These are phyloP conservation scores for Spinellus fusiger DNA, from an alignment of 192 early-diverging fungal species.

Conservation along the genomic window DNA sequence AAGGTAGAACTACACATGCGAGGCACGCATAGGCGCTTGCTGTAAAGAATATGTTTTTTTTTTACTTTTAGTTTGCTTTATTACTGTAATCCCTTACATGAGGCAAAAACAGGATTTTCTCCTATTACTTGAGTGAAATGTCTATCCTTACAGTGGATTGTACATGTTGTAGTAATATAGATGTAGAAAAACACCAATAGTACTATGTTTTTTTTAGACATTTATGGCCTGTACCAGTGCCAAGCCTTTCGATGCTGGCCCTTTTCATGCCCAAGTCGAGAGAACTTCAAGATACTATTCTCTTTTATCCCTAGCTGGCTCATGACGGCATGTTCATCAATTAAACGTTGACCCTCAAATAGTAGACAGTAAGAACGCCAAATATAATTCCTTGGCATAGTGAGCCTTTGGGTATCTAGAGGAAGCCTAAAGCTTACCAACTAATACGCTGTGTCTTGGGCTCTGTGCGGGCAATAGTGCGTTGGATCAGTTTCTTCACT, in stretches of 20 bases:
- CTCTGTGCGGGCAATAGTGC: background rate
- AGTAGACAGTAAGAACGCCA: conserved; percentile 27
- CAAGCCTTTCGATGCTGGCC: conserved; percentile 19
- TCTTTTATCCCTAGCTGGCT: conserved; percentile 24
- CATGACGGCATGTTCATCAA: conserved; percentile 12
- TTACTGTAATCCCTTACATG: no score
- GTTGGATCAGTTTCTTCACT: conserved; percentile 13
- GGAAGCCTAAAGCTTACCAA: conserved; percentile 15
- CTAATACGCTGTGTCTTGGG: conserved; percentile 9
- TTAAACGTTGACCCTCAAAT: conserved; percentile 2
- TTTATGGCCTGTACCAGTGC: conserved; percentile 5
- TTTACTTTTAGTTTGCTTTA: no score
- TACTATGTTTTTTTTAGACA: no score
- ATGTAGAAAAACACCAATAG: no score
- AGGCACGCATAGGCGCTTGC: no score
- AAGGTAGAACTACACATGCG: no score
- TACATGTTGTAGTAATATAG: no score
- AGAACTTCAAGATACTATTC: conserved; percentile 11
- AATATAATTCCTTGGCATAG: conserved; percentile 29
- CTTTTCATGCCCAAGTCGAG: conserved; percentile 10
- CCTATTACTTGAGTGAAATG: no score
- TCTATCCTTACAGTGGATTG: no score
- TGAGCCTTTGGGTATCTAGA: background rate
- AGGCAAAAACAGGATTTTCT: no score
- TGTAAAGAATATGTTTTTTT: no score